Evolutionary conservation across 2,329 filamentous ascomycete species (phyloP).

Genomic region (Cladophialophora psammophila): DNA sequence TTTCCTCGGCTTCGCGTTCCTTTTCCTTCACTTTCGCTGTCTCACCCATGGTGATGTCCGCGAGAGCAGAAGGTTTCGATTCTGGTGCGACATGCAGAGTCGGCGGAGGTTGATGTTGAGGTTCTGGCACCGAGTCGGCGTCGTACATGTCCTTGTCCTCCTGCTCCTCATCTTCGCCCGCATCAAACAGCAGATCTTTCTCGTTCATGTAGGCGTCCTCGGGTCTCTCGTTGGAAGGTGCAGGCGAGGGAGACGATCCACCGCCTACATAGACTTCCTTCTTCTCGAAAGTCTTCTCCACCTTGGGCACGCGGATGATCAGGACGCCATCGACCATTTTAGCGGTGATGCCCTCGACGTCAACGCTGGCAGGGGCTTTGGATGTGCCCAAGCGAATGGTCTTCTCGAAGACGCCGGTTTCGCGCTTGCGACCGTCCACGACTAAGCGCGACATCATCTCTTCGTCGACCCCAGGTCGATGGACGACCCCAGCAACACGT

Average conservation of each 20-base stretch:
- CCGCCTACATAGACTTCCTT: slow-evolving; percentile 56
- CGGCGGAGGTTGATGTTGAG: background rate
- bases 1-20: slow-evolving; percentile 37
- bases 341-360: slow-evolving; percentile 72
- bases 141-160: slow-evolving; percentile 34
- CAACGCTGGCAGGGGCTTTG: slow-evolving; percentile 66
- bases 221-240: slow-evolving; percentile 21
- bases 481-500: slow-evolving; percentile 73
- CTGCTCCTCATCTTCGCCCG: slow-evolving; percentile 55
- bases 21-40: slow-evolving; percentile 32
- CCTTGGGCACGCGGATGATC: slow-evolving; percentile 77
- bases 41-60: slow-evolving; percentile 15
- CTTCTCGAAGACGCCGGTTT: slow-evolving; percentile 77
- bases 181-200: slow-evolving; percentile 56
- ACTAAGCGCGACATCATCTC: slow-evolving; percentile 69
- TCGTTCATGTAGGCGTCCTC: slow-evolving; percentile 51
- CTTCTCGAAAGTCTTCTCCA: slow-evolving; percentile 61
- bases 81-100: slow-evolving; percentile 2
- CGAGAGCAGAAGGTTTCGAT: slow-evolving; percentile 6
- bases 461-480: slow-evolving; percentile 75
- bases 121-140: background rate
- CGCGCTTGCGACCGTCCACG: slow-evolving; percentile 74
- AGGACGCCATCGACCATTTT: slow-evolving; percentile 81
- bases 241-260: slow-evolving; percentile 26
- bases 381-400: slow-evolving; percentile 65